Evolutionary conservation across 805 yeast species (phyloP).

Genomic region (Candida dendrica): DNA sequence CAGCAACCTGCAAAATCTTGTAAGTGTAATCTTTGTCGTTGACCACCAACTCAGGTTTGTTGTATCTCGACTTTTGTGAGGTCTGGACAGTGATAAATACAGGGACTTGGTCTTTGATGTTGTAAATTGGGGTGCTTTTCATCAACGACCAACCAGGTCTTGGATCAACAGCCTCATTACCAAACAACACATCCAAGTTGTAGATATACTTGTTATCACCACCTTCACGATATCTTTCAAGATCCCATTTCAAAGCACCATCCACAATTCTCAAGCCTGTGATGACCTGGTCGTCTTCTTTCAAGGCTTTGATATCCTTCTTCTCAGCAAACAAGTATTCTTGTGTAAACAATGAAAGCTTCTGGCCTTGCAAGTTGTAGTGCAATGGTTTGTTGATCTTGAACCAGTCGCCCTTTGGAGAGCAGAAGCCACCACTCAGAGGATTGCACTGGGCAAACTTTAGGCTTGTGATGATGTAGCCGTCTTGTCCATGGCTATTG

Average conservation of each 20-base stretch:
- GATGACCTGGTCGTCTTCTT: conserved; percentile 2
- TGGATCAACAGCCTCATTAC: conserved; percentile 69
- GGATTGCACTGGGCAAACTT: conserved; percentile 4
- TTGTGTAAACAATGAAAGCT: conserved; percentile 2
- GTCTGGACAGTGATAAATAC: conserved; percentile 18
- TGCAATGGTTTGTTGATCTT: conserved; percentile 7
- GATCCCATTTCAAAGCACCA: neutral
- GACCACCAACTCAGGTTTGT: conserved; percentile 24
- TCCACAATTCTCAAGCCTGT: neutral
- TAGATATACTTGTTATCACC: conserved; percentile 31
- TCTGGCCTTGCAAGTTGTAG: conserved; percentile 5
- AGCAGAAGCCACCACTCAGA: conserved; percentile 2
- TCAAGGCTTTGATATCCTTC: neutral
- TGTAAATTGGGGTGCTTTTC: conserved; percentile 3
- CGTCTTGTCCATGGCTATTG: neutral
- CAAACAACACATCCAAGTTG: conserved; percentile 66
- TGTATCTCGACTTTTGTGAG: conserved; percentile 8
- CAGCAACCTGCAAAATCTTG: conserved; percentile 85
- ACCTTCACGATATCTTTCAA: conserved; percentile 1
- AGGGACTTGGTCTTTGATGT: conserved; percentile 7
- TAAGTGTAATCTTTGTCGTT: conserved; percentile 39
- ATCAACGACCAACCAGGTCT: conserved; percentile 56
- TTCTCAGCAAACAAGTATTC: conserved; percentile 12
- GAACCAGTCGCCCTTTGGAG: conserved; percentile 5
- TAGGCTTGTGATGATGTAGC: neutral